Evolutionary conservation across 2,329 filamentous ascomycete species (phyloP).

Genomic region (Monosporascus sp.): DNA sequence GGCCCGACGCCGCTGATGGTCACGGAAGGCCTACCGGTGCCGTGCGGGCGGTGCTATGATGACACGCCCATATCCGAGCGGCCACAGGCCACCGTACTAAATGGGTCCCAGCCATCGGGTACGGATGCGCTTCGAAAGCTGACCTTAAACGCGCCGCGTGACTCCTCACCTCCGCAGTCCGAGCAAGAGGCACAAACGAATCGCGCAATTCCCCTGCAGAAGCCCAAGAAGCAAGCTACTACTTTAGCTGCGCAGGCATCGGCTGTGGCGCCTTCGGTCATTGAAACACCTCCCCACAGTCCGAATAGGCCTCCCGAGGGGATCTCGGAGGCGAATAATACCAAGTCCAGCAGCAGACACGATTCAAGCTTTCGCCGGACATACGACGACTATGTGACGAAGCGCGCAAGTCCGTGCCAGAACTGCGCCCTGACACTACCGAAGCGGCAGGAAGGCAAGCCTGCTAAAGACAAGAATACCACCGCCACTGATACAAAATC

Average conservation of each 20-base stretch:
- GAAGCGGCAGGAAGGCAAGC: conserved; percentile 33
- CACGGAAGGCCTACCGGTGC: conserved; percentile 59
- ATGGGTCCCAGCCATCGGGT: conserved; percentile 33
- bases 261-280: conserved; percentile 32
- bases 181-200: conserved; percentile 41
- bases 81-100: conserved; percentile 35
- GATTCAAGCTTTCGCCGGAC: conserved; percentile 59
- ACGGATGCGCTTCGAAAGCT: conserved; percentile 45
- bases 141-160: conserved; percentile 37
- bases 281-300: conserved; percentile 56
- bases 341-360: conserved; percentile 31
- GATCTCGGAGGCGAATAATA: conserved; percentile 15
- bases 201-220: conserved; percentile 37
- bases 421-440: conserved; percentile 65
- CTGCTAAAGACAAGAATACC: conserved; percentile 13
- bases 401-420: conserved; percentile 59
- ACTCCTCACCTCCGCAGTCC: conserved; percentile 37
- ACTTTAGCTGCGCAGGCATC: conserved; percentile 22
- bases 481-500: conserved; percentile 21
- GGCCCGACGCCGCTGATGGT: conserved; percentile 66
- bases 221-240: conserved; percentile 25
- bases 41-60: conserved; percentile 56
- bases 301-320: conserved; percentile 38
- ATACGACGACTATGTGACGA: conserved; percentile 61
- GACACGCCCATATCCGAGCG: conserved; percentile 31